Evolutionary conservation across 2,329 filamentous ascomycete genomes (phyloP).

Genomic region (Coniochaeta sp.): DNA sequence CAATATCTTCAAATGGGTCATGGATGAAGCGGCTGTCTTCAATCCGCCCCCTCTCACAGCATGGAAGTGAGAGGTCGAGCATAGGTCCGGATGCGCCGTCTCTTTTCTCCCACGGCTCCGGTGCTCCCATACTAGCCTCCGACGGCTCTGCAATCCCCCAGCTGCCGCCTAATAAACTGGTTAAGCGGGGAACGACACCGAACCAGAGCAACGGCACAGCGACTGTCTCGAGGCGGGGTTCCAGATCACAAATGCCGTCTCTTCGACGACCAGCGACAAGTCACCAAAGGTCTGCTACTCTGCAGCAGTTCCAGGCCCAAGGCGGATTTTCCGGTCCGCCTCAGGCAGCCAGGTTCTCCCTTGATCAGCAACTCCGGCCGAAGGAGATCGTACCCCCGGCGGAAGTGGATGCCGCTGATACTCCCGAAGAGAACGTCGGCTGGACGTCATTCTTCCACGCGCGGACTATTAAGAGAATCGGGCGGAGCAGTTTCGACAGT

Average conservation of each 20-base stretch:
- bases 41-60: conserved; percentile 54
- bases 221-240: conserved; percentile 36
- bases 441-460: conserved; percentile 56
- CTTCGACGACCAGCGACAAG: conserved; percentile 71
- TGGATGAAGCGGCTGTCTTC: conserved; percentile 67
- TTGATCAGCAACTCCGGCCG: conserved; percentile 25
- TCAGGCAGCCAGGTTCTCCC: conserved; percentile 20
- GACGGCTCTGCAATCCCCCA: conserved; percentile 30
- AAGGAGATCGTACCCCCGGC: conserved; percentile 10
- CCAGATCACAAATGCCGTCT: conserved; percentile 55
- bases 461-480: conserved; percentile 21
- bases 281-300: conserved; percentile 66
- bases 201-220: conserved; percentile 38
- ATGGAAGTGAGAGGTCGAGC: conserved; percentile 58
- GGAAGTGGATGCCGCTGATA: conserved; percentile 9
- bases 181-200: conserved; percentile 60
- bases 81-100: conserved; percentile 60
- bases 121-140: conserved; percentile 52
- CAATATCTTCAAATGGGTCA: conserved; percentile 55
- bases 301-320: conserved; percentile 44
- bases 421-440: conserved; percentile 11
- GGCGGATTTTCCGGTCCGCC: conserved; percentile 11
- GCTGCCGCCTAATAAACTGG: conserved; percentile 65
- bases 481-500: conserved; percentile 20
- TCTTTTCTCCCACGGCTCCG: conserved; percentile 60